phyloP scores from a whole-genome alignment of 1,284 basidiomycete genomes.

The Moesziomyces aphidis region DNA sequence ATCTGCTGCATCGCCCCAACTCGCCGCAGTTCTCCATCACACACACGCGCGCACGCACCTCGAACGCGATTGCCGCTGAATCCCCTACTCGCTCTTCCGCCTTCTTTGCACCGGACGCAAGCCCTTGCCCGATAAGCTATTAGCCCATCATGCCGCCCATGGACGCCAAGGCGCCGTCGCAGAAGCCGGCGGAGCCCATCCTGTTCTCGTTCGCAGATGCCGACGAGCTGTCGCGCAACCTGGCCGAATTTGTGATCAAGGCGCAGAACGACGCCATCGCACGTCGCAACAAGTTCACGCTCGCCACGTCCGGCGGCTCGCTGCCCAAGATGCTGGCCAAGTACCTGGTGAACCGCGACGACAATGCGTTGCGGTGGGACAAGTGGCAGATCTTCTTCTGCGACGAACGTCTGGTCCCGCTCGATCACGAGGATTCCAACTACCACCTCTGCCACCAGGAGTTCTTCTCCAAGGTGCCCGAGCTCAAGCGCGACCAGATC shows the following conservation, averaged over 20 bases:
- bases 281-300: constrained; percentile 87
- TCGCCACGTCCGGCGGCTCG: constrained; percentile 93
- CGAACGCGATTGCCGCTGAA: too few species aligned
- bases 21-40: too few species aligned
- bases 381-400: constrained; percentile 99
- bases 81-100: too few species aligned
- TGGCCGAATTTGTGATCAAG: constrained; percentile 86
- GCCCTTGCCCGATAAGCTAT: neutral
- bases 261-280: constrained; percentile 90
- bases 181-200: constrained; percentile 71
- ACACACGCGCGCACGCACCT: too few species aligned
- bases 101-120: neutral
- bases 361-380: constrained; percentile 85
- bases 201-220: constrained; percentile 78
- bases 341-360: constrained; percentile 76
- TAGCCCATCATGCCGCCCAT: constrained; percentile 50
- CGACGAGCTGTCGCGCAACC: constrained; percentile 71
- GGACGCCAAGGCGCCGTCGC: constrained; percentile 50
- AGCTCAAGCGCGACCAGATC: constrained; percentile 79
- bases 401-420: constrained; percentile 94
- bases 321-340: constrained; percentile 83
- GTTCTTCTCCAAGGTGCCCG: constrained; percentile 86
- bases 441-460: constrained; percentile 80
- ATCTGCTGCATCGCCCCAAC: too few species aligned
- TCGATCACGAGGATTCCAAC: constrained; percentile 92